phyloP scores from a whole-genome alignment of 2,329 filamentous ascomycete genomes.

The Ascochyta clinopodiicola region DNA sequence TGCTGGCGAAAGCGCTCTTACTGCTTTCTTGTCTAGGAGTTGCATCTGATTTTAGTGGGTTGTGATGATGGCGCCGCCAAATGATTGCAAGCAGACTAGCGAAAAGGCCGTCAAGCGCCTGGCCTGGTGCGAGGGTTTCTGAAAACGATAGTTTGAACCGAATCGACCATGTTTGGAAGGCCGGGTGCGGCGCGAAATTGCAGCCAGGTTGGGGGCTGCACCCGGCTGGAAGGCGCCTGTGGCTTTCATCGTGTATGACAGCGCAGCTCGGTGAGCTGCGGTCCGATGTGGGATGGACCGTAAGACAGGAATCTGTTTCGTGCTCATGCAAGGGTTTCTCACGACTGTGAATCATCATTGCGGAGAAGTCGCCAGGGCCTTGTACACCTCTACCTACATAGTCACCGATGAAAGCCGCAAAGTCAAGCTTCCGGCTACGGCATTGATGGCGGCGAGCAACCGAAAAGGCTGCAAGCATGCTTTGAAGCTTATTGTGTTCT shows the following conservation, averaged over 20 bases:
- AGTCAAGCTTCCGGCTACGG: conserved; percentile 9
- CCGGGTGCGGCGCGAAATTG: conserved; percentile 21
- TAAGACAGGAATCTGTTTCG: conserved; percentile 17
- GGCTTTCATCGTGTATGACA: conserved; percentile 38
- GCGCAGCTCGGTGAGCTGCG: conserved; percentile 22
- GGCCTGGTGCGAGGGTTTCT: conserved; percentile 22
- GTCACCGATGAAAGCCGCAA: conserved; percentile 7
- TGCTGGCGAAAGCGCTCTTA: not conserved
- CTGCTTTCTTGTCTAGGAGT: not conserved
- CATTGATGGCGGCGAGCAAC: conserved; percentile 7
- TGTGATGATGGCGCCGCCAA: conserved; percentile 8
- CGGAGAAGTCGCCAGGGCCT: not conserved
- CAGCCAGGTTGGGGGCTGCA: conserved; percentile 31
- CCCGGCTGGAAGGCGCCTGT: conserved; percentile 39
- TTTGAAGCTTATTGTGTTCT: conserved; percentile 19
- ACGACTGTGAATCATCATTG: not conserved
- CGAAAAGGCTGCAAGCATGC: conserved; percentile 12
- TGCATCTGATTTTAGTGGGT: conserved; percentile 4
- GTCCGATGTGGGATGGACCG: conserved; percentile 13
- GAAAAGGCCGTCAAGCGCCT: conserved; percentile 15
- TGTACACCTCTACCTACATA: not conserved
- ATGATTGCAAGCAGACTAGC: conserved; percentile 17
- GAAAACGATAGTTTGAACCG: conserved; percentile 21
- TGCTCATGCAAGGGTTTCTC: conserved; percentile 19
- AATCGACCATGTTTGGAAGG: conserved; percentile 17